These are phyloP conservation scores for Aspergillus nidulans DNA, from an alignment of 495 filamentous ascomycete species.

Conservation along the genomic window DNA sequence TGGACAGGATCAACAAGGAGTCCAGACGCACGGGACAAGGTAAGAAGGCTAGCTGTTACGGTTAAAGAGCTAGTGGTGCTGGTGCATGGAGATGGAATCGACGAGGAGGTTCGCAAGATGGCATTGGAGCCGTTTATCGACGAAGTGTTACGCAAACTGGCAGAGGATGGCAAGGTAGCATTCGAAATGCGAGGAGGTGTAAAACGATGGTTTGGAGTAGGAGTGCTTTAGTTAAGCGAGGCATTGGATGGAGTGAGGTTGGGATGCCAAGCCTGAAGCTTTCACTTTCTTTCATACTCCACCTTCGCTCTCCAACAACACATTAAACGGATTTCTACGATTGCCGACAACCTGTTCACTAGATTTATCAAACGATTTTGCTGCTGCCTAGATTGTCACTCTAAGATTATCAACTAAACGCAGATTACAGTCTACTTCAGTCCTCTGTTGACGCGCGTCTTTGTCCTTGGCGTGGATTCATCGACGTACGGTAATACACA, in stretches of 20 bases:
- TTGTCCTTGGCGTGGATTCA: not conserved
- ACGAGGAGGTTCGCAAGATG: slow-evolving; percentile 18
- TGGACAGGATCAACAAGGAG: slow-evolving; percentile 10
- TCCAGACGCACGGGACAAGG: slow-evolving; percentile 7
- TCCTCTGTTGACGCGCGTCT: not conserved
- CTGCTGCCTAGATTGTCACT: not conserved
- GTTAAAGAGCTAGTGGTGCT: slow-evolving; percentile 32
- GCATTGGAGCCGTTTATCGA: slow-evolving; percentile 45
- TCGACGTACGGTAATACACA: not conserved
- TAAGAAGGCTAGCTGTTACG: slow-evolving; percentile 29
- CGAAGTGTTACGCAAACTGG: slow-evolving; percentile 46
- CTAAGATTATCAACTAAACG: not conserved
- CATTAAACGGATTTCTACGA: not conserved
- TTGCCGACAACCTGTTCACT: not conserved
- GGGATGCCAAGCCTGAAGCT: not conserved
- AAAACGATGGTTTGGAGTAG: slow-evolving; percentile 40
- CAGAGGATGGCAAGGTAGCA: slow-evolving; percentile 45
- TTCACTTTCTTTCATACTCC: not conserved
- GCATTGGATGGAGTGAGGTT: not conserved
- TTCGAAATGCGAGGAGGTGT: slow-evolving; percentile 36
- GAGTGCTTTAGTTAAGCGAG: not conserved
- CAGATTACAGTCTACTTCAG: not conserved
- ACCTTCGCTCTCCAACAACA: not conserved
- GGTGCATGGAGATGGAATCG: slow-evolving; percentile 34
- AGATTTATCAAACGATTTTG: not conserved